Percentiles rank a stretch among this genome's conserved stretches.
Evolutionary conservation across 192 early-diverging fungal species (phyloP).

Genomic region (Coemansia erecta): DNA sequence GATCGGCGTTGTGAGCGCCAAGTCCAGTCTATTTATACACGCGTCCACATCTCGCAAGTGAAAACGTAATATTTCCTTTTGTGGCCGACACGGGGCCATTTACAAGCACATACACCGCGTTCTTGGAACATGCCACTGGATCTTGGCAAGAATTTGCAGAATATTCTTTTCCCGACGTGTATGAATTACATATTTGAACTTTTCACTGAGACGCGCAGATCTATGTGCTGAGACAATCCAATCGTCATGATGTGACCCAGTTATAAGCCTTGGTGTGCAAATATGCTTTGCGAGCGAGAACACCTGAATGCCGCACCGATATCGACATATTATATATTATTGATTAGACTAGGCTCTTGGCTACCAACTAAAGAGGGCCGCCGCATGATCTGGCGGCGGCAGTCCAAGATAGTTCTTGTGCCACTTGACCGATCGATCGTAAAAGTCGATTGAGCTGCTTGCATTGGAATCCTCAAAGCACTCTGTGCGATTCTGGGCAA

Average conservation of each 20-base stretch:
- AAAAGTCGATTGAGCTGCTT: constrained; percentile 41
- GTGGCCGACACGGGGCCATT: too few species aligned
- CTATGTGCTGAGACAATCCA: neutral
- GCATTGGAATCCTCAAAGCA: constrained; percentile 43
- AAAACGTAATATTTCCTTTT: too few species aligned
- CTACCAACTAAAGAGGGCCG: constrained; percentile 45
- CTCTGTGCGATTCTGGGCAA: constrained; percentile 20
- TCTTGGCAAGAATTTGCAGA: too few species aligned
- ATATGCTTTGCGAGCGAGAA: neutral
- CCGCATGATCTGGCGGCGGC: constrained; percentile 44
- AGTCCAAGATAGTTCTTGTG: constrained; percentile 50
- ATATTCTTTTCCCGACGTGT: too few species aligned
- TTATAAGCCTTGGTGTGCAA: too few species aligned
- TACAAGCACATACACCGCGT: too few species aligned
- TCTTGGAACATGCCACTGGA: too few species aligned
- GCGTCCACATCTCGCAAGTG: too few species aligned
- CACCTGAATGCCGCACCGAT: neutral
- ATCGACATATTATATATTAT: neutral
- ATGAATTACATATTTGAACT: too few species aligned
- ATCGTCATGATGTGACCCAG: neutral
- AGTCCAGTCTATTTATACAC: too few species aligned
- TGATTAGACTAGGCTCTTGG: too few species aligned
- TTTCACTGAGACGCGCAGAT: neutral
- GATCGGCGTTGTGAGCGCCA: too few species aligned
- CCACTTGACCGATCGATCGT: constrained; percentile 34